Conservation (phyloP, 257 asterid genomes). For the Paulownia fortunei region DNA sequence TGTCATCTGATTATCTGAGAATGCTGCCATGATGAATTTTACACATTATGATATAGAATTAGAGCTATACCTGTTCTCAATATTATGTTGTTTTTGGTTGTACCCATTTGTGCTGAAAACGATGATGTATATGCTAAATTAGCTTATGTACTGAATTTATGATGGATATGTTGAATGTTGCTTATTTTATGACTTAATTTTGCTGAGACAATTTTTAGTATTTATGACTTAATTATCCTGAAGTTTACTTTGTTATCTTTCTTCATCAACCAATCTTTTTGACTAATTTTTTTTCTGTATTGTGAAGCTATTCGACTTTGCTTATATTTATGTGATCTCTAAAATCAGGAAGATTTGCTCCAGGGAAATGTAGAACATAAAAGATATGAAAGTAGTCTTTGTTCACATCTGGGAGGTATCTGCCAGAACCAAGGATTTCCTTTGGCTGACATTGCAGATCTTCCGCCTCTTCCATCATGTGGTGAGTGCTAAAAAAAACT, state of each 20-base stretch:
- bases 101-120: background rate
- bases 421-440: conserved; percentile 31
- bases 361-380: conserved; percentile 31
- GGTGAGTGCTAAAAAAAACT: conserved; percentile 52
- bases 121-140: background rate
- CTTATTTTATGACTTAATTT: background rate
- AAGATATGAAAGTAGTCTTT: conserved; percentile 28
- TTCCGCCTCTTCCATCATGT: conserved; percentile 58
- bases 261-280: background rate
- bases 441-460: conserved; percentile 37
- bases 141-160: background rate
- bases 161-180: background rate
- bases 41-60: background rate
- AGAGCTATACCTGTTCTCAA: background rate
- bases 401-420: conserved; percentile 32
- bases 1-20: background rate
- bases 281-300: background rate
- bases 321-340: conserved; percentile 22
- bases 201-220: background rate
- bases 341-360: conserved; percentile 46
- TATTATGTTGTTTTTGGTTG: background rate
- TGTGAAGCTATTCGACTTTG: conserved; percentile 17
- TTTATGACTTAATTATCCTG: background rate
- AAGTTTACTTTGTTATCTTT: background rate
- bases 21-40: conserved; percentile 7